Base-by-base conservation (phyloP, 257 asterid genomes). In the Ehretia macrophylla region DNA sequence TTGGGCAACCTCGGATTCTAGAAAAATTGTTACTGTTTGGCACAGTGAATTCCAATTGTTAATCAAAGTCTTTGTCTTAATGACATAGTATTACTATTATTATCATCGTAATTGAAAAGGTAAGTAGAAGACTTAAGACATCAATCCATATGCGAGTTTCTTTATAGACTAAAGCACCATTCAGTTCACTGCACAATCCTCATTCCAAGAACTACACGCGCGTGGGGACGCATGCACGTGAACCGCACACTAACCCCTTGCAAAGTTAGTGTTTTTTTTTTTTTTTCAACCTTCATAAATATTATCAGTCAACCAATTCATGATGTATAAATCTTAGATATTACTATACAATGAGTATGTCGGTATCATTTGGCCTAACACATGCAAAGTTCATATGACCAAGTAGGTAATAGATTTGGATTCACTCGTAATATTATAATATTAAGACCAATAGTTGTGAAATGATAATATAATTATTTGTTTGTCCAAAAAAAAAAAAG, bases 1-100 rank as follows among this genome's bases (percentile, higher is more conserved):
- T 37, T 1, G 59, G 79, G 70, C 77, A 75, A 75, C 79, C 81
- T 75, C 67, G 83, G 80, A 78, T 74, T 78, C 76, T 74, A 68
- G 78, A 78, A 74, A 74, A 74, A 73, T 64, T 54, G 19, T 17
- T 20, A 17, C 14, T 38, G 48, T 27, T 57, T 58, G 55, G 22
- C 44, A 61, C 4, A 23, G 56, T 19, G 23, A 58, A 46, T 27
- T 27, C 35, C 6, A 58, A 21, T 59, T 48, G 40, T 16, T 17
- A 66, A 12, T 6, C 18, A 46, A 65, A 61, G 51, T 45, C 19
- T n/a, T 32, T 13, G 46, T 4, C 21, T 13, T 22, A 47, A 49
- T 35, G 39, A 55, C 59, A 68, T 71, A 62, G 3, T 48, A 49
- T n/a, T n/a, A n/a, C n/a, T n/a, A n/a, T 5, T 67, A 21, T 53